phyloP scores from a whole-genome alignment of 176 grass and related monocot species.

The Chrysopogon serrulatus region DNA sequence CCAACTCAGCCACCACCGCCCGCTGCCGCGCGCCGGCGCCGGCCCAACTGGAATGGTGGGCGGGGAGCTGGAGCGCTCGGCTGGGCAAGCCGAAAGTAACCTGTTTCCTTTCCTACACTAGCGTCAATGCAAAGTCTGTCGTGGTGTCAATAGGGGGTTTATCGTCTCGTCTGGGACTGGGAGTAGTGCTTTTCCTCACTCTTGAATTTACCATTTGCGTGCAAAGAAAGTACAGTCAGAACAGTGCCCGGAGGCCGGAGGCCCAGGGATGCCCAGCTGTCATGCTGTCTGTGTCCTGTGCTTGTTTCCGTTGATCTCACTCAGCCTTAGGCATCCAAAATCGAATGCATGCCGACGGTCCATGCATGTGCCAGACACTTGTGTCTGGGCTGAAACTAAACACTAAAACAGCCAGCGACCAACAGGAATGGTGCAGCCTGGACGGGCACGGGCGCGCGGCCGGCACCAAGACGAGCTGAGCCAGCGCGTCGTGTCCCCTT shows the following conservation, averaged over 20 bases:
- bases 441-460: background rate
- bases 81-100: background rate
- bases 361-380: background rate
- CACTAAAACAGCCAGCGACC: too few relatives aligned
- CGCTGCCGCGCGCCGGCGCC: background rate
- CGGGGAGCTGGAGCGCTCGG: background rate
- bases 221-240: background rate
- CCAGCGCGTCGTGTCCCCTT: background rate
- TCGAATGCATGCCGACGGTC: background rate
- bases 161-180: background rate
- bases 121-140: too few relatives aligned
- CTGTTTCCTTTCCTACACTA: background rate
- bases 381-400: background rate
- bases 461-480: background rate
- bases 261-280: background rate
- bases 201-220: background rate
- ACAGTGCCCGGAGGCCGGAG: background rate
- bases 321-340: too few relatives aligned
- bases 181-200: background rate
- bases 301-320: background rate
- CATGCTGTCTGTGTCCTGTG: background rate
- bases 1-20: constrained; percentile 2
- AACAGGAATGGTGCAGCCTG: too few relatives aligned
- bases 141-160: background rate
- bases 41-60: background rate